Evolutionary conservation across 306 rosid genomes (phyloP), one percentile per base, ranked within the genome.

Genomic region (Rosa persica): DNA sequence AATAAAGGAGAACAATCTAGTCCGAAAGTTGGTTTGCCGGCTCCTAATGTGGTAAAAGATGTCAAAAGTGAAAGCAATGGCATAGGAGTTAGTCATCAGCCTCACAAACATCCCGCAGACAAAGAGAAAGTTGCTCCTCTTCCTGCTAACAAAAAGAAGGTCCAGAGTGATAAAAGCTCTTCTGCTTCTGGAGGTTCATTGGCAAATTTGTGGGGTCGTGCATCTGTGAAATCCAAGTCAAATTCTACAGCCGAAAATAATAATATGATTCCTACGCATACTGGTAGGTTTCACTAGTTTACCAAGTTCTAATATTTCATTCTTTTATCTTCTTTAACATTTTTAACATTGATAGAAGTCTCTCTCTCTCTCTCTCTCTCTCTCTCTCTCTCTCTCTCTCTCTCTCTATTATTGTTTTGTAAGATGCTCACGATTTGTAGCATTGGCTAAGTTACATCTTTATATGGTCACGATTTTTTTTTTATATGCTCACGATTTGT

Each of bases 171-270:
- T 75, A 95, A 93, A 89, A 84, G 76, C 78, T 75, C 90, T 64
- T 85, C 90, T 75, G 81, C 66, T 74, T 58, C 90, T 72, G 97
- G 92, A 81, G 88, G 97, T 83, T 93, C 94, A 17, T 81, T 93
- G 82, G 91, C 94, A 39, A 90, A 90, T 75, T 69, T 91, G 38
- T 93, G 99, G 99, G 87, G 87, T 22, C 89, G 89, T 20, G 93
- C 97, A 81, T 86, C 97, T 80, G 82, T 87, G 69, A 93, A 93
- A 87, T 74, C 96, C 22, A 93, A 90, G 80, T 84, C 90, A 42
- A 46, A 80, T 74, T 68, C 86, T 43, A 81, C 86, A 51, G 87
- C 64, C 19, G 93, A 86, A 83, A 82, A 79, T 62, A 85, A 70
- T 68, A 77, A 64, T 54, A 44, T 19, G 6, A 11, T 77, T 82